phyloP scores from a whole-genome alignment of 495 filamentous ascomycete genomes.

The Immersiella caudata region DNA sequence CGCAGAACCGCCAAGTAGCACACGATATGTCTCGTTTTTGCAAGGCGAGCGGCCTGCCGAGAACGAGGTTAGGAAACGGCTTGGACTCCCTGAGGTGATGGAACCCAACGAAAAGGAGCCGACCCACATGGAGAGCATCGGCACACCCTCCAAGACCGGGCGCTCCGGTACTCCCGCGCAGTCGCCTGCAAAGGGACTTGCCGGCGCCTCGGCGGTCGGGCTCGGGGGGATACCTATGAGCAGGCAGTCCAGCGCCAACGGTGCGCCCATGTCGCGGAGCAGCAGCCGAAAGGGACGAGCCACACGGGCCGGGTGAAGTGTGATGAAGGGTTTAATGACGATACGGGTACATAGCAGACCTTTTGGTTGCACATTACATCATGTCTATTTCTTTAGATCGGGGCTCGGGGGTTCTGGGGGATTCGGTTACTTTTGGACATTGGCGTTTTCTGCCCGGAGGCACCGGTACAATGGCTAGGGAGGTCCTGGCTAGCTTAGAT shows the following conservation, averaged over 20 bases:
- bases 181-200: conserved; percentile 32
- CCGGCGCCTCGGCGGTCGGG: conserved; percentile 16
- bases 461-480: conserved; percentile 1
- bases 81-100: conserved; percentile 44
- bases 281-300: conserved; percentile 40
- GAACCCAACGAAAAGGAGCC: conserved; percentile 27
- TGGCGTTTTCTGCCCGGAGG: conserved; percentile 1
- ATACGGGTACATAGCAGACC: not conserved
- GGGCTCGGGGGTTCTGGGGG: not conserved
- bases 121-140: conserved; percentile 24
- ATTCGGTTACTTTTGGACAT: not conserved
- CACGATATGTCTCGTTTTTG: conserved; percentile 43
- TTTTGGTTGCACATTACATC: conserved; percentile 6
- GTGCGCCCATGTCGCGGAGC: conserved; percentile 54
- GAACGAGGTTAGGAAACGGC: conserved; percentile 44
- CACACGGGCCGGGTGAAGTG: conserved; percentile 30
- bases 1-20: conserved; percentile 40
- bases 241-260: conserved; percentile 52
- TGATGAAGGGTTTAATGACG: not conserved
- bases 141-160: conserved; percentile 34
- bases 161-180: conserved; percentile 34
- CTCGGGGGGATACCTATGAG: conserved; percentile 51
- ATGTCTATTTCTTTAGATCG: not conserved
- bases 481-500: not conserved
- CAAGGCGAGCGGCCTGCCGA: conserved; percentile 48